These are phyloP conservation scores for Micromonas commoda DNA, from an alignment of 139 green algal genomes.

Conservation along the genomic window DNA sequence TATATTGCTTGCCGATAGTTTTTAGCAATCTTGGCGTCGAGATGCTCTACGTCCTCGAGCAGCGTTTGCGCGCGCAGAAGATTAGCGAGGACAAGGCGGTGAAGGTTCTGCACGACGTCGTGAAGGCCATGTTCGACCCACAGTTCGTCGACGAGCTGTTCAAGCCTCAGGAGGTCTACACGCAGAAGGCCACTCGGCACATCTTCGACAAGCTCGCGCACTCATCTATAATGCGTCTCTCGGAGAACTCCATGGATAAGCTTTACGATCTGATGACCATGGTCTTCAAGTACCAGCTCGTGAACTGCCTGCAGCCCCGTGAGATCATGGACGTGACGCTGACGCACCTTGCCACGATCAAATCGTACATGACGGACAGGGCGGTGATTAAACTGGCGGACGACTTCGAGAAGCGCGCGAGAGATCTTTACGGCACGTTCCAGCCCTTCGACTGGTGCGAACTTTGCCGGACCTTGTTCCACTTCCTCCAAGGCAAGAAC, in stretches of 20 bases:
- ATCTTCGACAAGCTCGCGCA: conserved; percentile 65
- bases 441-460: conserved; percentile 12
- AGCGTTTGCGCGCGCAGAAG: conserved; percentile 60
- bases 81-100: conserved; percentile 52
- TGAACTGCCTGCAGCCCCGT: conserved; percentile 35
- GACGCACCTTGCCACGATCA: neutral
- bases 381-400: neutral
- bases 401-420: neutral
- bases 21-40: conserved; percentile 60
- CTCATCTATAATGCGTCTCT: conserved; percentile 69
- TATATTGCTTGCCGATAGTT: conserved; percentile 47
- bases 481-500: conserved; percentile 49
- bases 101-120: conserved; percentile 55
- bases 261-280: conserved; percentile 79
- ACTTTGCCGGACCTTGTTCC: conserved; percentile 36
- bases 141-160: conserved; percentile 55
- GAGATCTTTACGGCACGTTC: neutral
- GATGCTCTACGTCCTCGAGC: conserved; percentile 73
- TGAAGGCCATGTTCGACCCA: conserved; percentile 49
- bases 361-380: neutral
- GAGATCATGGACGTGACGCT: conserved; percentile 44
- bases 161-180: conserved; percentile 52
- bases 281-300: conserved; percentile 63
- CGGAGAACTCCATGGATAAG: conserved; percentile 66
- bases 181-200: conserved; percentile 43